Percentiles rank a stretch among this genome's conserved stretches.
phyloP scores from a whole-genome alignment of 73 alveolate species.

The Tetrahymena thermophila region DNA sequence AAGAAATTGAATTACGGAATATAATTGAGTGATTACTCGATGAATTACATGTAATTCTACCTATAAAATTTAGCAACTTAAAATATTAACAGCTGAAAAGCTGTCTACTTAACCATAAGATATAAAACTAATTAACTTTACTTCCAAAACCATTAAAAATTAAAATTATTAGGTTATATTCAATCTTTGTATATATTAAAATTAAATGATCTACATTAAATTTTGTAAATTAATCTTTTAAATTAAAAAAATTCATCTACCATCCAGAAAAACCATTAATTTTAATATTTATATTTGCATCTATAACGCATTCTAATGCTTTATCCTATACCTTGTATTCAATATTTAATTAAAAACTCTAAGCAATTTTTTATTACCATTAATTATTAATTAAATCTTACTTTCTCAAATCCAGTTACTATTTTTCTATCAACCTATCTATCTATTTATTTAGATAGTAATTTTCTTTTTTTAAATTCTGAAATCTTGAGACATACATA shows the following conservation, averaged over 20 bases:
- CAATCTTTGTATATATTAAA: background rate
- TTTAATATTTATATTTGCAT: too few species aligned
- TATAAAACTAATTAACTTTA: background rate
- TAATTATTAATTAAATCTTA: background rate
- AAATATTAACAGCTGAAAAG: background rate
- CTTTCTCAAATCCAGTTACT: background rate
- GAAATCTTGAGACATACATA: too few species aligned
- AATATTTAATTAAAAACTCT: background rate
- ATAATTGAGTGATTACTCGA: background rate
- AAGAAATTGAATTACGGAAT: background rate
- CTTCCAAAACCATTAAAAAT: background rate
- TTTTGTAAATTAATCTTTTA: background rate
- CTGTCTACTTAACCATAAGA: background rate
- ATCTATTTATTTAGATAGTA: background rate
- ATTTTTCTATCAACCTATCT: background rate
- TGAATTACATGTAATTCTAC: background rate
- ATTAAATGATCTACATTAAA: background rate
- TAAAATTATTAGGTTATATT: background rate
- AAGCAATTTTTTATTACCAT: background rate
- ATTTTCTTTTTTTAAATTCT: too few species aligned
- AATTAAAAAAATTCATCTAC: background rate
- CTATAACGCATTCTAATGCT: background rate
- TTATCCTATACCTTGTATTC: background rate
- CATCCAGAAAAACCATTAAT: background rate
- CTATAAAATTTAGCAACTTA: background rate